Conservation (phyloP, 768 basidiomycete genomes). For the Boletus reticulatus region DNA sequence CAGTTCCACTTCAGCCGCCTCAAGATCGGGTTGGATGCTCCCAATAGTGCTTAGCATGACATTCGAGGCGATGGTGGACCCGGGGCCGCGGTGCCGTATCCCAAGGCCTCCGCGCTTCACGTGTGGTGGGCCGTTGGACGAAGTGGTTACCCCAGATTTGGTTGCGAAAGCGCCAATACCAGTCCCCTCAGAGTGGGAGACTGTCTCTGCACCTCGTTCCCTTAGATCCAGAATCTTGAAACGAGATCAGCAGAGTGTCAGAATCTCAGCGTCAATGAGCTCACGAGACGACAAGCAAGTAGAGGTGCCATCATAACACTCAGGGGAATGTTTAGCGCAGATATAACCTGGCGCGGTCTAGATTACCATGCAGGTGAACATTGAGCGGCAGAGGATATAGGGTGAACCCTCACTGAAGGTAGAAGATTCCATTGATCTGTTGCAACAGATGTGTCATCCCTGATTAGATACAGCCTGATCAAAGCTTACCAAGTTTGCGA, state of each 20-base stretch:
- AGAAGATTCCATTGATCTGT: conserved; percentile 78
- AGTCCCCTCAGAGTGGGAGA: conserved; percentile 70
- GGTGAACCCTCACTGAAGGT: conserved; percentile 61
- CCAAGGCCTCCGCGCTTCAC: conserved; percentile 37
- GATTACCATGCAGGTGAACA: conserved; percentile 11
- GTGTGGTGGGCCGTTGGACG: conserved; percentile 22
- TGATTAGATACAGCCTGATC: neutral
- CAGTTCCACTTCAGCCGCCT: conserved; percentile 54
- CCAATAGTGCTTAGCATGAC: conserved; percentile 64
- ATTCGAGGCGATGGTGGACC: conserved; percentile 58
- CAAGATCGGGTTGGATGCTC: conserved; percentile 52
- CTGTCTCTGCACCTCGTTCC: conserved; percentile 78
- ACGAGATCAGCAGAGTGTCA: conserved; percentile 4
- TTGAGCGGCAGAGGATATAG: neutral
- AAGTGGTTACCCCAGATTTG: conserved; percentile 44
- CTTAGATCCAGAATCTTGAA: conserved; percentile 81
- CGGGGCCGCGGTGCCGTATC: conserved; percentile 48
- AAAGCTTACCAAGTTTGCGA: conserved; percentile 64
- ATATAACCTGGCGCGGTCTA: conserved; percentile 79
- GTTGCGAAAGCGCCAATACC: conserved; percentile 66
- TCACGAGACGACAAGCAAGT: conserved; percentile 73
- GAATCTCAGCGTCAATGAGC: conserved; percentile 12
- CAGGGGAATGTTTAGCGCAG: conserved; percentile 80
- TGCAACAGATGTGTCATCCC: conserved; percentile 1
- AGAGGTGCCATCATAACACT: conserved; percentile 83